Base-by-base conservation (phyloP, 2,329 filamentous ascomycete genomes). In the Pezicula neosporulosa region DNA sequence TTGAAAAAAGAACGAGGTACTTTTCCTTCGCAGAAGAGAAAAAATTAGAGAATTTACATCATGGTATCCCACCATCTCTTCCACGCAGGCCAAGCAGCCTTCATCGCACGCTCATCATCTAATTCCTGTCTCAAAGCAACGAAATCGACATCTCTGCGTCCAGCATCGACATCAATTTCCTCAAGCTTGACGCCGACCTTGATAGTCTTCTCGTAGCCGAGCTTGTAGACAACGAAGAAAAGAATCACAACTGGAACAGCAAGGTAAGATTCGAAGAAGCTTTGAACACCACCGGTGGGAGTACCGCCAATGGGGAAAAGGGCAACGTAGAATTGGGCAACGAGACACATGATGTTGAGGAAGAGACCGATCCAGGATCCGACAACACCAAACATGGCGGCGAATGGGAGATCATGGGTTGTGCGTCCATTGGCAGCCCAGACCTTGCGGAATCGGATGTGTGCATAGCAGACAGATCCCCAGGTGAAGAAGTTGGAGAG, bases 401-500 rank as follows among this genome's bases (percentile, higher is more conserved):
- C 50, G 37, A 74, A 78, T 3, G 75, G 74, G 36, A 79, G 72
- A 60, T 74, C 68, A 27, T 69, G 67, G 24, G 75, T 63, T 48
- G 63, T 63, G 58, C 79, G 79, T 49, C 82, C 83, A 61, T 85
- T 80, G 8, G 72, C 65, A 57, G 76, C 74, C 82, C 82, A 86
- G 21, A 76, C 81, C 47, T 75, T 66, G 54, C 82, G 78, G 77
- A 86, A 86, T 47, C 82, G 80, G 65, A 86, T 85, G 63, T 85
- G 81, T 0, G 81, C 74, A 1, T 83, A 67, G 66, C 81, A 85
- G 63, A 85, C 83, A 50, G 77, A 83, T 37, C 79, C 82, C 87
- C 87, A 91, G 30, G 86, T 85, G 68, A 90, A 87, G 65, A 91
- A 81, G 56, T 81, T 85, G 1, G 82, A 81, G 12, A 90, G 78